A percentile compares a stretch with the other conserved stretches of the same genome.
phyloP scores from a whole-genome alignment of 768 basidiomycete species.

The Russula earlei region DNA sequence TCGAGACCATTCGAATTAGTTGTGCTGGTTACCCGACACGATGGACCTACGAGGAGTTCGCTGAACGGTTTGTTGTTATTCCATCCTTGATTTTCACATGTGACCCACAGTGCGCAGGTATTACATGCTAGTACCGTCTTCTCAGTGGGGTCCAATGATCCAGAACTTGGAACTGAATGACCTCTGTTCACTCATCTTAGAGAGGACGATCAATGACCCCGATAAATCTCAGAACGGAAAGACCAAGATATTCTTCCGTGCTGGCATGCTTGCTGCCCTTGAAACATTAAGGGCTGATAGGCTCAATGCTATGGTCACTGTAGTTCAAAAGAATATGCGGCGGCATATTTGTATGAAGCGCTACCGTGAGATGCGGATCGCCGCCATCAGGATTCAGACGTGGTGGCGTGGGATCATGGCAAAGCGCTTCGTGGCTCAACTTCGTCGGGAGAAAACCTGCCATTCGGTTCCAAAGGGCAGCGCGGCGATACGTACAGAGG shows the following conservation, averaged over 20 bases:
- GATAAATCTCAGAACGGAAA: conserved; percentile 97
- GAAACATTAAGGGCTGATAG: conserved; percentile 84
- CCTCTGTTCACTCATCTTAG: conserved; percentile 78
- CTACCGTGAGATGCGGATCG: conserved; percentile 59
- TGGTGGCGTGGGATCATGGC: conserved; percentile 92
- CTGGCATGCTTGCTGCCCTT: conserved; percentile 94
- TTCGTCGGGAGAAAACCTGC: conserved; percentile 72
- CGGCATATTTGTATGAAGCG: conserved; percentile 74
- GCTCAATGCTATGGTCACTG: conserved; percentile 83
- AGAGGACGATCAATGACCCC: conserved; percentile 79
- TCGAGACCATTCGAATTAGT: conserved; percentile 97
- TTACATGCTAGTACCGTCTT: conserved; percentile 89
- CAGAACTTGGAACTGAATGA: conserved; percentile 68
- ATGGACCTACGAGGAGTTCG: conserved; percentile 98
- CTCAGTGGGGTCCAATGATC: conserved; percentile 80
- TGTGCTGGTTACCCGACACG: conserved; percentile 98
- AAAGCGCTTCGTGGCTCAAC: conserved; percentile 52
- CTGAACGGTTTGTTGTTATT: conserved; percentile 63
- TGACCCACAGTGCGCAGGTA: conserved; percentile 46
- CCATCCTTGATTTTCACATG: background rate
- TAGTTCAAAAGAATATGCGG: conserved; percentile 96
- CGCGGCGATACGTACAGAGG: conserved; percentile 67
- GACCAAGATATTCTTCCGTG: conserved; percentile 98
- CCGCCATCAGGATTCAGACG: conserved; percentile 82
- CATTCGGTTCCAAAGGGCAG: conserved; percentile 60